Base-by-base conservation (phyloP, 306 rosid genomes). In the Casuarina equisetifolia region DNA sequence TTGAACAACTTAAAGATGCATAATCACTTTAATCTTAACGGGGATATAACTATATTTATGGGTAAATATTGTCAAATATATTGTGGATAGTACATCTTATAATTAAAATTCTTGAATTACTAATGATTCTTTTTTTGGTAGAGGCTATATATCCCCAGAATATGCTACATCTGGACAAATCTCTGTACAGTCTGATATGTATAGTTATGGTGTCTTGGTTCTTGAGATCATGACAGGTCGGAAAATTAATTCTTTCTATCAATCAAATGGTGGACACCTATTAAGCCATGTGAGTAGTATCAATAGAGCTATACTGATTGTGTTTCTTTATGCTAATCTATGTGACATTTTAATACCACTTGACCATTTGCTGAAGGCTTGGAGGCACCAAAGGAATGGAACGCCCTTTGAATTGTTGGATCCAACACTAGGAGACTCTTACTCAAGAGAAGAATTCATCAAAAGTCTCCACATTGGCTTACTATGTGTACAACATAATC, bases 61-160 rank as follows among this genome's bases (percentile, higher is more conserved):
- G 32, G 32, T 25, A 25, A 25, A 25, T 25, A 25, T 25, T 25
- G 32, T 25, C 32, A 25, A 25, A 25, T 25, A 25, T 25, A 25
- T 25, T 25, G 1, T 25, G 32, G 32, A 25, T 25, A 25, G 32
- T 25, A 25, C 32, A 25, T 25, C 32, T 25, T 25, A 25, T 25
- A 25, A 25, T 25, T 25, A 25, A 25, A 25, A 25, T 25, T 25
- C 32, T 52, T 52, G 5, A 5, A 12, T 1, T 11, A 4, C 15
- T 45, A 4, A 72, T 71, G 38, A 1, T 77, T 38, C 6, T 74
- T 19, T 15, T 15, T 15, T 54, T 86, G 78, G 2, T 17, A 89
- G 91, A 1, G 87, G 88, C 11, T 87, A 90, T 17, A 87, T 90
- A 88, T 88, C 88, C 49, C 91, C 88, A 0, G 86, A 89, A 15